Evolutionary conservation across 768 basidiomycete species (phyloP), one percentile per base, ranked within the genome.

Genomic region (Austroboletus eburneus): DNA sequence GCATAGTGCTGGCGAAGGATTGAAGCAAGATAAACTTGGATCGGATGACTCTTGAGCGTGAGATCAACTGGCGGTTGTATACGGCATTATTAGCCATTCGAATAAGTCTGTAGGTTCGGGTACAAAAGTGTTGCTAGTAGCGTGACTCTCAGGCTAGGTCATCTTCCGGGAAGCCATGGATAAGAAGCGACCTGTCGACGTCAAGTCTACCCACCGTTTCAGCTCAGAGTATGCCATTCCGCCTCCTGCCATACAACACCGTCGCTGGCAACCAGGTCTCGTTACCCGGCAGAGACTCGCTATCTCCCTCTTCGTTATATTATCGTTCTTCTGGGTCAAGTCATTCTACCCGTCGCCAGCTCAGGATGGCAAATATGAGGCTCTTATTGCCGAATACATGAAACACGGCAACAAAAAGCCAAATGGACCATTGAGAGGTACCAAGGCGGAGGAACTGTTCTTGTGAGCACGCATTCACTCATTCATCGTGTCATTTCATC

Each of bases 391-490:
- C 23, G 62, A 58, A 22, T 57, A 55, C 29, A 46, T 54, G 48
- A 54, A 41, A 23, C 38, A 62, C 9, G 51, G 48, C 33, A 48
- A 49, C 39, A 48, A 27, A 39, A 51, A 17, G 39, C 45, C 46
- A 13, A 17, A 45, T 36, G 52, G 49, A 2, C 57, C 64, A 18
- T 48, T 67, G 39, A 62, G 61, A 37, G 69, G 66, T 16, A 69
- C 59, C 48, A 52, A 60, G 30, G 73, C 73, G 1, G 77, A 77
- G 61, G 49, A 72, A 24, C 52, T 74, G 30, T 77, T 73, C 61
- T 50, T 78, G 76, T 75, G 49, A 56, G 75, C 45, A 7, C 41
- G 27, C 29, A 22, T 8, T 20, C 44, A 35, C 13, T 45, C 7
- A 6, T 27, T 25, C 8, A 3, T 3, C 21, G 7, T 34, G 8